Percentiles rank a stretch among this genome's conserved stretches.
phyloP scores from a whole-genome alignment of 2,329 filamentous ascomycete genomes.

The Phialophora macrospora region DNA sequence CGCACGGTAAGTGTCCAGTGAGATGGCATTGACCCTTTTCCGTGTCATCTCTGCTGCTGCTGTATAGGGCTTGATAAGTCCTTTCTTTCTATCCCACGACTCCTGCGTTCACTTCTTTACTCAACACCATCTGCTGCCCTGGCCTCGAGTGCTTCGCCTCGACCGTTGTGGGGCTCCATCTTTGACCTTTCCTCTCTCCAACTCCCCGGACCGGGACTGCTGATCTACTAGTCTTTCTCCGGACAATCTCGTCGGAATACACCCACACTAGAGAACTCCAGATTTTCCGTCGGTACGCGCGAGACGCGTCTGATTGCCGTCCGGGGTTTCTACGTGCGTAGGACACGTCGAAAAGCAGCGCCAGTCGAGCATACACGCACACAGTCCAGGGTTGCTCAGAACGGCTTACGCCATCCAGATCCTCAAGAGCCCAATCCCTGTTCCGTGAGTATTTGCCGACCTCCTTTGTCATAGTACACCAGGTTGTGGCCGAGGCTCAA shows the following conservation, averaged over 20 bases:
- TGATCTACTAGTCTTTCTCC: no score
- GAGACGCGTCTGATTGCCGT: not conserved
- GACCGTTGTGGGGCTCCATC: not conserved
- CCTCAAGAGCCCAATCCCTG: not conserved
- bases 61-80: not conserved
- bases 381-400: not conserved
- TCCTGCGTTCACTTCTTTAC: not conserved
- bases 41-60: not conserved
- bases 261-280: no score
- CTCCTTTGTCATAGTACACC: not conserved
- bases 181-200: not conserved
- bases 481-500: not conserved
- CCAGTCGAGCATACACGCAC: not conserved
- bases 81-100: not conserved
- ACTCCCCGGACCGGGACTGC: conserved; percentile 1
- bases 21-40: not conserved
- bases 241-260: no score
- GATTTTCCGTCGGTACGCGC: not conserved
- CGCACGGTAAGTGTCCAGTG: not conserved
- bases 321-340: not conserved
- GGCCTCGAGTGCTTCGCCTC: not conserved
- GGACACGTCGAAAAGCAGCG: not conserved
- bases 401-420: not conserved
- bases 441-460: not conserved
- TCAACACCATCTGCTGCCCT: not conserved